A percentile compares a stretch with the other conserved stretches of the same genome.
These are phyloP conservation scores for Erigeron canadensis DNA, from an alignment of 129 eudicot genomes.

Conservation along the genomic window DNA sequence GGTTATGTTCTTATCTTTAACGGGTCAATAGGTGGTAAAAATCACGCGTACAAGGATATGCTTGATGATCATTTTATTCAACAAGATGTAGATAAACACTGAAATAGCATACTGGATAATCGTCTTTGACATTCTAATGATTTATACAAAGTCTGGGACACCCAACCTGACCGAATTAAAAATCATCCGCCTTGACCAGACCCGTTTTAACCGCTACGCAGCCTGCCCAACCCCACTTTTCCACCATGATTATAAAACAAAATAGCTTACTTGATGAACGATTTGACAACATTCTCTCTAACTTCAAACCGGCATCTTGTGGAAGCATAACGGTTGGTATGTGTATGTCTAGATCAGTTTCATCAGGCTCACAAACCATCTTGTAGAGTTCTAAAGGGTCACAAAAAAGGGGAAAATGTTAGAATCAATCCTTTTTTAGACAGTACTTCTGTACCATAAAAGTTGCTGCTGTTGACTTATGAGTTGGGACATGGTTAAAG, in stretches of 20 bases:
- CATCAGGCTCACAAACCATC: conserved; percentile 92
- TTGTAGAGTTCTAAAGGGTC: conserved; percentile 68
- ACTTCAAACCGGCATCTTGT: conserved; percentile 72
- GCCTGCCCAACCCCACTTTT: background rate
- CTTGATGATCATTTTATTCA: no score
- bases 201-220: background rate
- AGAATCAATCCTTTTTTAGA: background rate
- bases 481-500: background rate
- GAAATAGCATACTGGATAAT: no score
- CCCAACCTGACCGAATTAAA: background rate
- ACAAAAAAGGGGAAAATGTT: conserved; percentile 16
- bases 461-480: background rate
- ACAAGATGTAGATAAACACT: no score
- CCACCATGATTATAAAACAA: background rate
- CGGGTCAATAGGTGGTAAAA: background rate
- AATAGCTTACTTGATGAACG: conserved; percentile 57
- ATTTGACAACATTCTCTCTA: conserved; percentile 68
- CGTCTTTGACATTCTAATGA: no score
- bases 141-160: background rate
- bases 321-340: conserved; percentile 89
- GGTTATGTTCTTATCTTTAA: background rate
- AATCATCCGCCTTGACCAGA: background rate
- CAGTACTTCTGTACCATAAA: background rate
- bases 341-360: conserved; percentile 87
- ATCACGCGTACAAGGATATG: no score